Conservation (phyloP, 768 basidiomycete genomes). For the Coprinellus micaceus region DNA sequence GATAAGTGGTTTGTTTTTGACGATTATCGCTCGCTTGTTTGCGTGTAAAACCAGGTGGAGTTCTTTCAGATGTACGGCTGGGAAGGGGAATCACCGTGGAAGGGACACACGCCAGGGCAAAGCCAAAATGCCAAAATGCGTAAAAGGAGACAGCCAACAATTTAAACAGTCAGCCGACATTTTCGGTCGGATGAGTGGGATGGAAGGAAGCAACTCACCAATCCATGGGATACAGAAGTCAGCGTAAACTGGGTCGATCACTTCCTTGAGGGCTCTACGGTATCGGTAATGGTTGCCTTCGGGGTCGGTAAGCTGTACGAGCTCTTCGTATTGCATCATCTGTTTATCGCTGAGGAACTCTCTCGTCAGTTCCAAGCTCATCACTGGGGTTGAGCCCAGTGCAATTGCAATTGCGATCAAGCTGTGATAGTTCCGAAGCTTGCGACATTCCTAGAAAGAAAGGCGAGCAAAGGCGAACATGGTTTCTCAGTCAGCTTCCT, state of each 20-base stretch:
- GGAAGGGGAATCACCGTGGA: not conserved
- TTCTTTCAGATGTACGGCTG: conserved; percentile 39
- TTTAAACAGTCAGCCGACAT: not conserved
- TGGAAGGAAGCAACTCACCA: conserved; percentile 21
- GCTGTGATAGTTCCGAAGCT: conserved; percentile 41
- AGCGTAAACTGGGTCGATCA: conserved; percentile 17
- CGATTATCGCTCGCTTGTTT: conserved; percentile 25
- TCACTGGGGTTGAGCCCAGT: conserved; percentile 36
- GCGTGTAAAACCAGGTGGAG: conserved; percentile 28
- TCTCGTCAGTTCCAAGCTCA: conserved; percentile 32
- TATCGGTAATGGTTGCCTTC: conserved; percentile 35
- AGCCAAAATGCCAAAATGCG: not conserved
- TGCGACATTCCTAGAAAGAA: conserved; percentile 38
- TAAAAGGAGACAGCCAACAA: not conserved
- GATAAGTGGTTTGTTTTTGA: conserved; percentile 34
- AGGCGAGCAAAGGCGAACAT: not conserved
- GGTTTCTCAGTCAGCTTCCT: not conserved
- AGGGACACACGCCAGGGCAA: not conserved
- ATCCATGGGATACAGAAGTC: conserved; percentile 40
- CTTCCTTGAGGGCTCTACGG: conserved; percentile 28
- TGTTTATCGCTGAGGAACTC: conserved; percentile 25
- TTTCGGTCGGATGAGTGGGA: not conserved
- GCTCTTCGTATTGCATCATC: conserved; percentile 27
- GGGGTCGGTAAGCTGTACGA: conserved; percentile 32
- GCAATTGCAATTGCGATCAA: conserved; percentile 40